Conservation (phyloP, 2,329 filamentous ascomycete species). For the Fusarium graminum region DNA sequence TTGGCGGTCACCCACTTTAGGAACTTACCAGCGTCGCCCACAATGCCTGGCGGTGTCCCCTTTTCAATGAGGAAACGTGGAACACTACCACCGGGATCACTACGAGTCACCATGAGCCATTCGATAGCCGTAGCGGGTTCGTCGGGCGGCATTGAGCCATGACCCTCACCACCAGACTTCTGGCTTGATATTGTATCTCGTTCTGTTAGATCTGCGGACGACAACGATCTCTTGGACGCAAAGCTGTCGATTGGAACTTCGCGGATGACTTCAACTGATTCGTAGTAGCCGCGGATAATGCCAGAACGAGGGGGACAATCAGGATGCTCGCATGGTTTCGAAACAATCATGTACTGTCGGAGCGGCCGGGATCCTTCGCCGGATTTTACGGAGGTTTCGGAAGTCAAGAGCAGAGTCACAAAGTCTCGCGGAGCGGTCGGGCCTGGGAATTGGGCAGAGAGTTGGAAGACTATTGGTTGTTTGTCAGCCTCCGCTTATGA, state of each 20-base stretch:
- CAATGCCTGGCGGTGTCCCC: slow-evolving; percentile 84
- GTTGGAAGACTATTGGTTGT: slow-evolving; percentile 76
- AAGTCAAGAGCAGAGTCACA: slow-evolving; percentile 81
- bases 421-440: slow-evolving; percentile 92
- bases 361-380: slow-evolving; percentile 55
- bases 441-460: slow-evolving; percentile 90
- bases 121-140: slow-evolving; percentile 69
- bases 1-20: slow-evolving; percentile 75
- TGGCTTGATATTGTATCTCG: slow-evolving; percentile 42
- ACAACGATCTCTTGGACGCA: slow-evolving; percentile 51
- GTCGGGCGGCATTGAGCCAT: slow-evolving; percentile 38
- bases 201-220: slow-evolving; percentile 50
- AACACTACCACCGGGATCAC: slow-evolving; percentile 88
- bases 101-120: slow-evolving; percentile 93
- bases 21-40: slow-evolving; percentile 84
- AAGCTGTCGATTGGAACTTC: slow-evolving; percentile 75
- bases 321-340: slow-evolving; percentile 83
- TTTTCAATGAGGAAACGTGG: slow-evolving; percentile 93
- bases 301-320: slow-evolving; percentile 77
- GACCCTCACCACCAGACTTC: slow-evolving; percentile 28
- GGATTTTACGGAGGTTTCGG: slow-evolving; percentile 62
- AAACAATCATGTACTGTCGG: slow-evolving; percentile 88
- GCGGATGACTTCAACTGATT: slow-evolving; percentile 90
- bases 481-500: slow-evolving; percentile 20
- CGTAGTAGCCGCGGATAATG: slow-evolving; percentile 87